A percentile compares a stretch with the other conserved stretches of the same genome.
Conservation (phyloP, 176 grass and related monocot species). For the Raddia distichophylla region DNA sequence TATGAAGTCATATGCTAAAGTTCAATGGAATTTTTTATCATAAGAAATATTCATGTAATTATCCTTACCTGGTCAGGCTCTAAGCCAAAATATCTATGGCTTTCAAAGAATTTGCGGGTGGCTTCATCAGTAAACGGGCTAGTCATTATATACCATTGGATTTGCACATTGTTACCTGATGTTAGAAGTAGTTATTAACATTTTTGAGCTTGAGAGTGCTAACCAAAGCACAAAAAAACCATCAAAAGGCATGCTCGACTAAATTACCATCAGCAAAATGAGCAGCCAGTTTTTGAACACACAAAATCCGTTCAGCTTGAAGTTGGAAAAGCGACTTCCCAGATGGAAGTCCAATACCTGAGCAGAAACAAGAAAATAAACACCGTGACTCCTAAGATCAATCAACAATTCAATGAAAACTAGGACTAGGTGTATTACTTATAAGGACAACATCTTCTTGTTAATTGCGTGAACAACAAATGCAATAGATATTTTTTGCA, state of each 20-base stretch:
- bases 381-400: slow-evolving; percentile 24
- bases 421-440: background rate
- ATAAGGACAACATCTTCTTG: background rate
- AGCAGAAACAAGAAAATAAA: slow-evolving; percentile 32
- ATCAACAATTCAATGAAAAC: background rate
- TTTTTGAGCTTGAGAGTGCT: background rate
- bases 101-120: slow-evolving; percentile 76
- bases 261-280: slow-evolving; percentile 70
- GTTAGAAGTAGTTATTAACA: slow-evolving; percentile 34
- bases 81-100: slow-evolving; percentile 81
- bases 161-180: slow-evolving; percentile 51
- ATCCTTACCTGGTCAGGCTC: slow-evolving; percentile 72
- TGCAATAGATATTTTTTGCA: background rate
- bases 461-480: slow-evolving; percentile 1
- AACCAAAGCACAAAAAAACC: background rate
- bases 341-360: slow-evolving; percentile 85
- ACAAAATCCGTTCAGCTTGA: slow-evolving; percentile 88
- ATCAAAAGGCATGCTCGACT: background rate
- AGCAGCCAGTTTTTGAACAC: slow-evolving; percentile 83
- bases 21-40: slow-evolving; percentile 1
- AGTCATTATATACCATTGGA: slow-evolving; percentile 96
- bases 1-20: background rate
- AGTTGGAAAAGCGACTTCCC: slow-evolving; percentile 88
- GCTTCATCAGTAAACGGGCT: slow-evolving; percentile 83
- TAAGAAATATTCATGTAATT: slow-evolving; percentile 16